These are phyloP conservation scores for Colletotrichum eremochloae DNA, from an alignment of 2,329 filamentous ascomycete species.

Conservation along the genomic window DNA sequence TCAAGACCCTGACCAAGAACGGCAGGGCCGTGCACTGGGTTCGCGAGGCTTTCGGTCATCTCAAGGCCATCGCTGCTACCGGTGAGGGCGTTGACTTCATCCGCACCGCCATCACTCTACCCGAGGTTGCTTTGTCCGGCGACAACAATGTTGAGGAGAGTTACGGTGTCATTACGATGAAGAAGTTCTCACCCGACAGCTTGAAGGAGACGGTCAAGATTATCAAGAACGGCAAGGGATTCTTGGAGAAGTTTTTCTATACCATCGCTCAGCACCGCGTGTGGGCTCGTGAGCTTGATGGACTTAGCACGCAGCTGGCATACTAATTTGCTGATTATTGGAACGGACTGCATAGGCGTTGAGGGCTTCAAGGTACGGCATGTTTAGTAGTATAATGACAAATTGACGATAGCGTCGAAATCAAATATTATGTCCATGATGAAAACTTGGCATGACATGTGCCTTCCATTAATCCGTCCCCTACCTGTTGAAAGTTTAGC, in stretches of 20 bases:
- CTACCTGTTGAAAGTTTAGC: neutral
- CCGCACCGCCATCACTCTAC: constrained; percentile 59
- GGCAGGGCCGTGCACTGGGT: constrained; percentile 83
- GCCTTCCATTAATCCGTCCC: no score
- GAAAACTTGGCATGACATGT: neutral
- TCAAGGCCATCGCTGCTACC: constrained; percentile 83
- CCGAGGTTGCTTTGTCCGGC: constrained; percentile 57
- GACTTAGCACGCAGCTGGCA: constrained; percentile 74
- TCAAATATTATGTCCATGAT: neutral
- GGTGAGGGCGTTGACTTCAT: constrained; percentile 79
- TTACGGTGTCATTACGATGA: constrained; percentile 83
- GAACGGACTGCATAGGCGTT: neutral
- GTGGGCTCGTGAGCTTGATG: constrained; percentile 80
- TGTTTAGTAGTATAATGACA: neutral
- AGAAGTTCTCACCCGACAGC: constrained; percentile 64
- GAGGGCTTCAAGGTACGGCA: neutral
- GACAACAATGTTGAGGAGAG: constrained; percentile 70
- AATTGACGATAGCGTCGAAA: neutral
- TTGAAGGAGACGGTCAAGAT: constrained; percentile 74
- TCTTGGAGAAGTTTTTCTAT: constrained; percentile 78
- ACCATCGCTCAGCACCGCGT: constrained; percentile 80
- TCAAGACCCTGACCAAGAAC: constrained; percentile 74
- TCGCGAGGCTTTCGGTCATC: constrained; percentile 83
- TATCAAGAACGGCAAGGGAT: constrained; percentile 75
- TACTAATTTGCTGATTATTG: constrained; percentile 63